These are phyloP conservation scores for Pythium pyrilobum DNA, from an alignment of 352 stramenopile species.

Conservation along the genomic window DNA sequence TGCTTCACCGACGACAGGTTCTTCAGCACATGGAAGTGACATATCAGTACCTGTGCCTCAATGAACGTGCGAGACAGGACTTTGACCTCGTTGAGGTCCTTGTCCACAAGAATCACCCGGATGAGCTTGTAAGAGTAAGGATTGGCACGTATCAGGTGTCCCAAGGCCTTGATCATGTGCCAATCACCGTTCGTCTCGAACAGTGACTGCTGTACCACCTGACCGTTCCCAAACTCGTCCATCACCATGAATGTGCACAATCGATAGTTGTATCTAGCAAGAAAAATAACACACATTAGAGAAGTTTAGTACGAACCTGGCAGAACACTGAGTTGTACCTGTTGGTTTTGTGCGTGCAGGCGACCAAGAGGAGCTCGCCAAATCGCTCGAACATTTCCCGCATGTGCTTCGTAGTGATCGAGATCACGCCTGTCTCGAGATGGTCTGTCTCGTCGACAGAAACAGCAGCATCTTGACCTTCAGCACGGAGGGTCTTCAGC, in stretches of 20 bases:
- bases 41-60: background rate
- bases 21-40: conserved; percentile 13
- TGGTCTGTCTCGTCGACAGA: background rate
- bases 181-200: conserved; percentile 13
- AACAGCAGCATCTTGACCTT: background rate
- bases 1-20: background rate
- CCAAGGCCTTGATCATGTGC: conserved; percentile 1
- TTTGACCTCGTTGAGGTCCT: conserved; percentile 15
- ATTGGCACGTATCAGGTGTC: conserved; percentile 3
- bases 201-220: conserved; percentile 9
- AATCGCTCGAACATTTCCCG: conserved; percentile 2
- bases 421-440: conserved; percentile 2
- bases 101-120: conserved; percentile 16
- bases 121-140: background rate
- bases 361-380: conserved; percentile 2
- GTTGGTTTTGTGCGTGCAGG: conserved; percentile 14
- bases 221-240: conserved; percentile 4
- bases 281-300: background rate
- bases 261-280: conserved; percentile 15
- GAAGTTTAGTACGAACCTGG: background rate
- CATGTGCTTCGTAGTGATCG: background rate
- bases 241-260: conserved; percentile 15
- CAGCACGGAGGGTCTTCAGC: background rate
- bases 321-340: background rate
- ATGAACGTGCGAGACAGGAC: background rate